These are phyloP conservation scores for Yamadazyma ubonensis DNA, from an alignment of 805 yeast genomes.

Conservation along the genomic window DNA sequence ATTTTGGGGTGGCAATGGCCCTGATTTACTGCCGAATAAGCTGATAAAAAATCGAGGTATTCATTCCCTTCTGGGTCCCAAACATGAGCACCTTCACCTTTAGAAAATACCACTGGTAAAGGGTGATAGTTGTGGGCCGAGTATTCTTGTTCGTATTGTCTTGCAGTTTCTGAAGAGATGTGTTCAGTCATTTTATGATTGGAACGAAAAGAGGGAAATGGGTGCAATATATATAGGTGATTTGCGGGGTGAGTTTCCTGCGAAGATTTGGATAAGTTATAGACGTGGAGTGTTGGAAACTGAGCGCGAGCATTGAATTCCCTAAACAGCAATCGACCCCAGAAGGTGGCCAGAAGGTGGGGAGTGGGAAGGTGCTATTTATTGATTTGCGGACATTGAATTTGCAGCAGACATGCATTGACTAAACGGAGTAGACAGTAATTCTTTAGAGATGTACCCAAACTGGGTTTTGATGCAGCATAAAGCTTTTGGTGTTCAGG, in stretches of 20 bases:
- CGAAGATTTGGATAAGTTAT: too few relatives aligned
- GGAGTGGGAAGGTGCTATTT: background rate
- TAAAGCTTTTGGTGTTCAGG: too few relatives aligned
- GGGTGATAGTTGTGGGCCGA: conserved; percentile 98
- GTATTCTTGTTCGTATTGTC: conserved; percentile 68
- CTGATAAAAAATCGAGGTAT: conserved; percentile 88
- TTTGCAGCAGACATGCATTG: too few relatives aligned
- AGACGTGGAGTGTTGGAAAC: conserved; percentile 7
- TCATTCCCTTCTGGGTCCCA: conserved; percentile 98
- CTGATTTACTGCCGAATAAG: conserved; percentile 96
- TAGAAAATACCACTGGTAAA: conserved; percentile 87
- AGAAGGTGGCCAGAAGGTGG: background rate
- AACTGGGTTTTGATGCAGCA: too few relatives aligned
- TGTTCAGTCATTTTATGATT: conserved; percentile 1
- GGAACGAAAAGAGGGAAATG: conserved; percentile 1
- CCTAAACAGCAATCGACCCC: background rate
- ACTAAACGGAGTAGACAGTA: background rate
- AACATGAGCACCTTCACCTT: conserved; percentile 86
- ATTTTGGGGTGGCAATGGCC: conserved; percentile 98
- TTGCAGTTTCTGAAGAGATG: conserved; percentile 64
- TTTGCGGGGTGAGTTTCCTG: conserved; percentile 8
- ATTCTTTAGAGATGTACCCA: background rate
- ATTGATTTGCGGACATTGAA: background rate
- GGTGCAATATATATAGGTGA: conserved; percentile 1
- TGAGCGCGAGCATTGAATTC: conserved; percentile 4